phyloP scores from a whole-genome alignment of 2,329 filamentous ascomycete species.

The Bipolaris victoriae region DNA sequence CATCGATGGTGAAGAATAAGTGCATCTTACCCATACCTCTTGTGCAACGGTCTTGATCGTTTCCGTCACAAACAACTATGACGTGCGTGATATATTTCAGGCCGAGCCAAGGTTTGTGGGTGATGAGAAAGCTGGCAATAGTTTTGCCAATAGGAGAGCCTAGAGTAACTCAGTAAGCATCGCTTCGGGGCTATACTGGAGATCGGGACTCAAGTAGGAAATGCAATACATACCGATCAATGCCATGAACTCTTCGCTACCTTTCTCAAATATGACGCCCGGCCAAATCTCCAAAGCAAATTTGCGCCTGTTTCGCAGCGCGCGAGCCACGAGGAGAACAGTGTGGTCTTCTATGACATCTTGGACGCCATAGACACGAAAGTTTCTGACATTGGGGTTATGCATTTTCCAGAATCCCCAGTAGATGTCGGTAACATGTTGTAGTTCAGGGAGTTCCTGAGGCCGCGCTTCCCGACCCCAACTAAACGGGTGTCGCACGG shows the following conservation, averaged over 20 bases:
- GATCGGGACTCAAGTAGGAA: too few species aligned
- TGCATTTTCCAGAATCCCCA: slow-evolving; percentile 31
- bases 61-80: slow-evolving; percentile 16
- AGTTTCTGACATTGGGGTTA: slow-evolving; percentile 25
- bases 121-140: slow-evolving; percentile 19
- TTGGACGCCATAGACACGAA: slow-evolving; percentile 24
- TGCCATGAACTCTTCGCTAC: slow-evolving; percentile 24
- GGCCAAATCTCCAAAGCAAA: slow-evolving; percentile 23
- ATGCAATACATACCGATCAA: slow-evolving; percentile 24
- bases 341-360: slow-evolving; percentile 26
- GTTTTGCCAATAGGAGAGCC: slow-evolving; percentile 30
- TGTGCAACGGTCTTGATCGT: neutral
- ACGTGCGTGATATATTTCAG: slow-evolving; percentile 25
- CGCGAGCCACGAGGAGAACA: slow-evolving; percentile 19
- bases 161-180: neutral
- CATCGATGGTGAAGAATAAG: slow-evolving; percentile 24
- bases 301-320: slow-evolving; percentile 14
- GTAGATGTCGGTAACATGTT: slow-evolving; percentile 25
- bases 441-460: slow-evolving; percentile 29
- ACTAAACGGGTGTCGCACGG: slow-evolving; percentile 1
- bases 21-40: slow-evolving; percentile 7
- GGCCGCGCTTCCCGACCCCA: slow-evolving; percentile 15
- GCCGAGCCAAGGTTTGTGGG: slow-evolving; percentile 26
- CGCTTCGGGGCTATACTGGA: too few species aligned
- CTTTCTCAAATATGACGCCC: slow-evolving; percentile 19